Evolutionary conservation across 768 basidiomycete species (phyloP), one percentile per base, ranked within the genome.

Genomic region (Xerocomellus chrysenteron): DNA sequence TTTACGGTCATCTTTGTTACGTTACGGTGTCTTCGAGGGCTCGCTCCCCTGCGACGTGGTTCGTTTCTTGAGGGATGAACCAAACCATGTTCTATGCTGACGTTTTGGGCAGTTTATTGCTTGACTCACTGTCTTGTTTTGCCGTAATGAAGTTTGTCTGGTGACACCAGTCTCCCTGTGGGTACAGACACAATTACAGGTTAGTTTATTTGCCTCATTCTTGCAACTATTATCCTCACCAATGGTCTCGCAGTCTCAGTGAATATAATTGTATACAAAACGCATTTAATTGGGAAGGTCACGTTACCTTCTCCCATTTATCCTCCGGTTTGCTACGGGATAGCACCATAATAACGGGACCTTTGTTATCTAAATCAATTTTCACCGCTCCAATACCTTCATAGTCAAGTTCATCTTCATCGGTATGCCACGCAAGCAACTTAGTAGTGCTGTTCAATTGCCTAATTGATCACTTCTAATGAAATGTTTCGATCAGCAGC

Each of bases 21-120:
- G 12, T 14, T 50, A 6, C 57, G 52, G 9, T 13, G 19, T 30
- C 47, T 67, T 9, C 41, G 28, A 24, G 54, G 4, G 35, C 33
- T 54, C 12, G 10, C 37, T 19, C 59, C 54, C 5, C n/a, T 58
- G 14, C 64, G 37, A 21, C 33, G 44, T 32, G 53, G 62, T 66
- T 19, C 26, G 59, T 56, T 24, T 40, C 19, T 33, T 10, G 7
- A 17, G n/a, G 13, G 9, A n/a, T 39, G 21, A 8, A 33, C 19
- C 24, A 16, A 11, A 33, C 3, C n/a, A 0, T 10, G 28, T 17
- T 12, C 2, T 35, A 26, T 43, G 17, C 50, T 61, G 24, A 61
- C 32, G 2, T 9, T n/a, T 26, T 33, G 44, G 8, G n/a, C 21
- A 67, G 66, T 3, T 35, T 8, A 24, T 43, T 56, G 64, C 26